Evolutionary conservation across 73 alveolate genomes (phyloP).

Genomic region (Uronychia binucleata): DNA sequence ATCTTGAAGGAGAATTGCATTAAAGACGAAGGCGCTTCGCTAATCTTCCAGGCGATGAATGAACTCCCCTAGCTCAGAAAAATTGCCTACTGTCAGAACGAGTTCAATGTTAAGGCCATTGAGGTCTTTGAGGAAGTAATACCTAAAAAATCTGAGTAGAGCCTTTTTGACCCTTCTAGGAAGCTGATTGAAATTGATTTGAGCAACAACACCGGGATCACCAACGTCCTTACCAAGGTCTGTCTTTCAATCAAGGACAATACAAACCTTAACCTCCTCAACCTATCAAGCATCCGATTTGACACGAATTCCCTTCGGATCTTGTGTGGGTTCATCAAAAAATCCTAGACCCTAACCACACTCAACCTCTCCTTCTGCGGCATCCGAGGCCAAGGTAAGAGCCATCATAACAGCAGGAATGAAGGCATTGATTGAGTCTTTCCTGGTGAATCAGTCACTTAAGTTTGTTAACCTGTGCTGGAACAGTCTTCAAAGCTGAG

Average conservation of each 20-base stretch:
- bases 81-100: constrained; percentile 36
- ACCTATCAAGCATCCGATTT: constrained; percentile 18
- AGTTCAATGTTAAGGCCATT: constrained; percentile 11
- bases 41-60: constrained; percentile 21
- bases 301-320: constrained; percentile 14
- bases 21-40: constrained; percentile 33
- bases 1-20: constrained; percentile 36
- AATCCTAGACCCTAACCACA: constrained; percentile 12
- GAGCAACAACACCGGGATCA: constrained; percentile 9
- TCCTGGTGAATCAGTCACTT: constrained; percentile 24
- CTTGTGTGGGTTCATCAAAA: constrained; percentile 23
- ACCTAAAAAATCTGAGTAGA: constrained; percentile 13
- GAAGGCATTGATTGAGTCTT: constrained; percentile 15
- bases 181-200: constrained; percentile 14
- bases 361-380: constrained; percentile 39
- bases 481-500: constrained; percentile 34
- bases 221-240: constrained; percentile 27
- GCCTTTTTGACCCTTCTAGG: background rate
- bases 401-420: background rate
- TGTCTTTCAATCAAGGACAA: constrained; percentile 23
- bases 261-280: constrained; percentile 9
- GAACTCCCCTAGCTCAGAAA: constrained; percentile 17
- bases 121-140: constrained; percentile 12
- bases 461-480: constrained; percentile 33
- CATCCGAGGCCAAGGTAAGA: constrained; percentile 25